Evolutionary conservation across 2,329 filamentous ascomycete species (phyloP).

Genomic region (Septoria petroselini): DNA sequence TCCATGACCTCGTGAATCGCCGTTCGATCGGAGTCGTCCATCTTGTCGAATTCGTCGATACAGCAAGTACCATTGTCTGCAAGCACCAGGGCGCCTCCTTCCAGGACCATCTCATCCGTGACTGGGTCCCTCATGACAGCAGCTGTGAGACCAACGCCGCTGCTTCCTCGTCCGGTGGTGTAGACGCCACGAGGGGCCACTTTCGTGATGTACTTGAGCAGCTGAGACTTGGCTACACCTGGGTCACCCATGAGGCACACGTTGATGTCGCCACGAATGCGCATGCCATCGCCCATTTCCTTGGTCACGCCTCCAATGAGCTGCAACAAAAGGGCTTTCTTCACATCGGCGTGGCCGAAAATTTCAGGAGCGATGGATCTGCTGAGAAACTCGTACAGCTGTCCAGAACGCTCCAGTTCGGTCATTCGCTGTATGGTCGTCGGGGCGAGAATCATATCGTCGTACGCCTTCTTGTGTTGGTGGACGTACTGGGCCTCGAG

Average conservation of each 20-base stretch:
- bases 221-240: conserved; percentile 97
- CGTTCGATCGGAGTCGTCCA: conserved; percentile 79
- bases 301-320: conserved; percentile 96
- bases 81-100: conserved; percentile 74
- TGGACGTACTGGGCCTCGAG: conserved; percentile 88
- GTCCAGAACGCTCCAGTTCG: conserved; percentile 76
- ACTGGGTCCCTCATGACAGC: conserved; percentile 82
- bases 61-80: conserved; percentile 83
- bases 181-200: conserved; percentile 90
- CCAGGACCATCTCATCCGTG: conserved; percentile 79
- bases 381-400: conserved; percentile 92
- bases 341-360: conserved; percentile 92
- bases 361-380: conserved; percentile 98
- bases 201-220: conserved; percentile 97
- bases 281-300: conserved; percentile 96
- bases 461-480: conserved; percentile 98
- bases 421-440: conserved; percentile 79
- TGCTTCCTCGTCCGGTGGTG: conserved; percentile 76
- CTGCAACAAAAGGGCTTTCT: conserved; percentile 93
- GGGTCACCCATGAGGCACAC: conserved; percentile 98
- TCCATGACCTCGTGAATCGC: conserved; percentile 88
- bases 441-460: conserved; percentile 81
- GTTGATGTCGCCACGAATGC: conserved; percentile 98
- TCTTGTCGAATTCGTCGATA: conserved; percentile 86
- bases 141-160: conserved; percentile 76